Evolutionary conservation across 257 asterid species (phyloP).

Genomic region (Fraxinus pennsylvanica): DNA sequence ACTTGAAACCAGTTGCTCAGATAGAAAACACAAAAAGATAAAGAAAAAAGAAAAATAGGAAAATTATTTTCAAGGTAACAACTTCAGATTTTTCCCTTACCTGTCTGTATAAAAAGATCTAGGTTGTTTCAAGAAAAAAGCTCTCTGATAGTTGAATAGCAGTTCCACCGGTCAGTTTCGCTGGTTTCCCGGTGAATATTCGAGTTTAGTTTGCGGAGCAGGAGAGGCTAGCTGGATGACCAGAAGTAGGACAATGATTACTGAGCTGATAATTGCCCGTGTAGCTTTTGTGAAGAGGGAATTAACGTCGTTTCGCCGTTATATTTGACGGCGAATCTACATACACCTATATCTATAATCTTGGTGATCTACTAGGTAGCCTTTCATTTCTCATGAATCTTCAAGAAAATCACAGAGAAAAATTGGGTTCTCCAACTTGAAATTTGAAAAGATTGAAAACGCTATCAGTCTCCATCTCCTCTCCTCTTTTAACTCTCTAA

Average conservation of each 20-base stretch:
- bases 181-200: slow-evolving; percentile 45
- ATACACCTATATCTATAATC: background rate
- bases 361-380: background rate
- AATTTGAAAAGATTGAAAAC: background rate
- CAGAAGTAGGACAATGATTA: slow-evolving; percentile 4
- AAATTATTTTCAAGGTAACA: background rate
- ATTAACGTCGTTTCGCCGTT: slow-evolving; percentile 41
- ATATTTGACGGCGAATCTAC: slow-evolving; percentile 41
- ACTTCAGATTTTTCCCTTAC: slow-evolving; percentile 21
- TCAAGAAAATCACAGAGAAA: background rate
- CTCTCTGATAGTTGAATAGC: background rate
- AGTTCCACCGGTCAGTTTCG: slow-evolving; percentile 25
- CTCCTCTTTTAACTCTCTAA: too few species aligned
- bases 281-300: background rate
- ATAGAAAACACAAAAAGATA: background rate
- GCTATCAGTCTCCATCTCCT: background rate
- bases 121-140: background rate
- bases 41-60: background rate
- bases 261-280: slow-evolving; percentile 27
- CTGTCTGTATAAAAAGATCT: slow-evolving; percentile 1
- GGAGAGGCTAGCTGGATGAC: background rate
- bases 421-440: background rate
- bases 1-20: background rate
- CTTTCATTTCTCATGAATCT: background rate
- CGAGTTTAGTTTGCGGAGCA: background rate